Percentiles rank a stretch among this genome's conserved stretches.
Conservation (phyloP, 768 basidiomycete species). For the Tremella mesenterica region DNA sequence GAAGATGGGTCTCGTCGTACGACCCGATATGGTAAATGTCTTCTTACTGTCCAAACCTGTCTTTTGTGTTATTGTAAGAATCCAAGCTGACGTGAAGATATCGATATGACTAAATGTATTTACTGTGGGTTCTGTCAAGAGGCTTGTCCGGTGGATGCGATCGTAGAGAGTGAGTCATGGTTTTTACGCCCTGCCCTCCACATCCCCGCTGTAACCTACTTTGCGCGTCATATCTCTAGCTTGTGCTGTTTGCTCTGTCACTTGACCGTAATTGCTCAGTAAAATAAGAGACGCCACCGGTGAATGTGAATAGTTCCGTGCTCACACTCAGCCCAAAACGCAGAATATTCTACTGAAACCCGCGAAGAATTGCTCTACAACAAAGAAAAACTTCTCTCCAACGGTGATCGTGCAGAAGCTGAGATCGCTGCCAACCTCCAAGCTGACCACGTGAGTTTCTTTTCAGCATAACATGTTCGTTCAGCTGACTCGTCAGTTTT, state of each 20-base stretch:
- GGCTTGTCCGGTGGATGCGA: constrained; percentile 98
- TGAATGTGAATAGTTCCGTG: background rate
- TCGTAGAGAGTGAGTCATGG: constrained; percentile 78
- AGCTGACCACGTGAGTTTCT: constrained; percentile 42
- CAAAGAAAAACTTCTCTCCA: constrained; percentile 95
- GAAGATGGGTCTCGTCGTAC: constrained; percentile 92
- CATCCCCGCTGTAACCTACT: constrained; percentile 8
- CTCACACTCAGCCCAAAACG: constrained; percentile 69
- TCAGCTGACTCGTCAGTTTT: background rate
- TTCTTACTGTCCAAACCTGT: background rate
- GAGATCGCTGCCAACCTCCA: constrained; percentile 85
- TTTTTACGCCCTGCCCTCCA: constrained; percentile 1
- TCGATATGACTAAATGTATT: constrained; percentile 99
- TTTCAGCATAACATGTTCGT: background rate
- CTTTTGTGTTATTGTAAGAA: background rate
- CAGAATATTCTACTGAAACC: constrained; percentile 94
- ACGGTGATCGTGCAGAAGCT: constrained; percentile 91
- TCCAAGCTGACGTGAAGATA: constrained; percentile 52
- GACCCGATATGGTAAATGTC: constrained; percentile 77
- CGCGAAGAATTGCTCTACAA: constrained; percentile 97
- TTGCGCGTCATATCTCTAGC: background rate
- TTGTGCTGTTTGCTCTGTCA: too few species aligned
- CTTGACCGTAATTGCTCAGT: too few species aligned
- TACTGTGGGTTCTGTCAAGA: constrained; percentile 99
- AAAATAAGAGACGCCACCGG: background rate